Evolutionary conservation across 805 yeast species (phyloP).

Genomic region (Debaryomyces tyrocola): DNA sequence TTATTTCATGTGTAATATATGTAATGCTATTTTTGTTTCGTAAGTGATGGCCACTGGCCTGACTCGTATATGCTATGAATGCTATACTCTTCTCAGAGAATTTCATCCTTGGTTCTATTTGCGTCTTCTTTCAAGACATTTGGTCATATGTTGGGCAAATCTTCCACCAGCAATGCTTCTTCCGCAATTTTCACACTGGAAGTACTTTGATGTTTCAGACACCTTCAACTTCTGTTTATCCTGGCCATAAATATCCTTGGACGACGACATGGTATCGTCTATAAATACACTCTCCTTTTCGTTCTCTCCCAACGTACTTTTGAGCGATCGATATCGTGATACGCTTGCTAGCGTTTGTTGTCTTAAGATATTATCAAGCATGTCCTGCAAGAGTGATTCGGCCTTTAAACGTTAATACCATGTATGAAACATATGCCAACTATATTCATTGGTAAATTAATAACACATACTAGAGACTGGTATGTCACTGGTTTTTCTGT

Average conservation of each 20-base stretch:
- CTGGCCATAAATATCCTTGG: constrained; percentile 50
- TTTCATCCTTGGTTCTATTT: constrained; percentile 16
- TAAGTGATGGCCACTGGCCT: too few species aligned
- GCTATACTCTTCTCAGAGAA: not conserved
- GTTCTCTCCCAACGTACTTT: constrained; percentile 15
- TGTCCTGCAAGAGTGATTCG: constrained; percentile 35
- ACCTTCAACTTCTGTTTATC: constrained; percentile 44
- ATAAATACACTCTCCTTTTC: constrained; percentile 13
- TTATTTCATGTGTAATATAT: too few species aligned
- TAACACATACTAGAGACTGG: constrained; percentile 12
- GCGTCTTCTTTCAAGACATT: constrained; percentile 75
- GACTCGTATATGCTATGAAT: too few species aligned
- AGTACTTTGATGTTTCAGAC: constrained; percentile 56
- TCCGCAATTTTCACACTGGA: constrained; percentile 77
- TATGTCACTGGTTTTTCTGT: constrained; percentile 9
- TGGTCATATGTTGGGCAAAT: constrained; percentile 89
- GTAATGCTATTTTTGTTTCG: too few species aligned
- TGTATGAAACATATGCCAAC: not conserved
- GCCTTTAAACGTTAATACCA: constrained; percentile 28
- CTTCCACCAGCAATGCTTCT: constrained; percentile 88
- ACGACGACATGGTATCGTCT: constrained; percentile 13
- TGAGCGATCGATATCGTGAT: constrained; percentile 21
- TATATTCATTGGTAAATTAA: not conserved
- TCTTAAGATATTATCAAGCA: constrained; percentile 31
- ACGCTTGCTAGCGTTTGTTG: constrained; percentile 27